Base-by-base conservation (phyloP, 139 green algal species). In the Haematococcus lacustris region DNA sequence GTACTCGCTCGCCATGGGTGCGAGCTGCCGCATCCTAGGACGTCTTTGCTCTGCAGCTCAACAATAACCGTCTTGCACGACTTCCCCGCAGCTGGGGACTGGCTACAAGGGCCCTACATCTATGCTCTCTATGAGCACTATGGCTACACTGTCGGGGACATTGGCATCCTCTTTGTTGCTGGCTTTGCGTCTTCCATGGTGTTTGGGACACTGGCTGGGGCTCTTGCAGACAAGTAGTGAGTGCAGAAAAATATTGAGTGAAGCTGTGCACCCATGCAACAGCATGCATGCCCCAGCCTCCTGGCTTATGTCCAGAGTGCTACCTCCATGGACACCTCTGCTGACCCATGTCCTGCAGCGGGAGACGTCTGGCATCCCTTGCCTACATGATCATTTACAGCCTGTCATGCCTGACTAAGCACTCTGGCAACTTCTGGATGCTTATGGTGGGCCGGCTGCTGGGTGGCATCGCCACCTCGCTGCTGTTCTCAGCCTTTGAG, bases 101-200 rank as follows among this genome's bases (percentile, higher is more conserved):
- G 94, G 94, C 83, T 98, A 50, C 94, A 98, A 76, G 94, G 94
- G 0, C 94, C 94, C 0, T 98, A 98, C 80, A 94, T 98, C 6
- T 98, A 98, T 76, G 91, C 91, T 0, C 80, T 98, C 72, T 99
- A 99, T 73, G 81, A 97, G 78, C 85, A 96, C 81, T 99, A 99
- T 70, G 92, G 90, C 41, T 96, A 92, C 59, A 70, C 76, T 7
- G 76, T 82, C 63, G 65, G 89, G 76, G 89, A 94, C 72, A 99
- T 99, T 60, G 94, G 94, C 25, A 83, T 88, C 34, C 88, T 98
- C 0, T 98, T 98, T 81, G 98, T 98, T 37, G 93, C 94, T 33
- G 95, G 95, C 26, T 99, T 99, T 82, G 95, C 91, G 0, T 96
- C 88, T 1, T 97, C 91, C 28, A 91, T 98, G 88, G 73, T 99